phyloP scores from a whole-genome alignment of 768 basidiomycete genomes.

The Suillus subaureus region DNA sequence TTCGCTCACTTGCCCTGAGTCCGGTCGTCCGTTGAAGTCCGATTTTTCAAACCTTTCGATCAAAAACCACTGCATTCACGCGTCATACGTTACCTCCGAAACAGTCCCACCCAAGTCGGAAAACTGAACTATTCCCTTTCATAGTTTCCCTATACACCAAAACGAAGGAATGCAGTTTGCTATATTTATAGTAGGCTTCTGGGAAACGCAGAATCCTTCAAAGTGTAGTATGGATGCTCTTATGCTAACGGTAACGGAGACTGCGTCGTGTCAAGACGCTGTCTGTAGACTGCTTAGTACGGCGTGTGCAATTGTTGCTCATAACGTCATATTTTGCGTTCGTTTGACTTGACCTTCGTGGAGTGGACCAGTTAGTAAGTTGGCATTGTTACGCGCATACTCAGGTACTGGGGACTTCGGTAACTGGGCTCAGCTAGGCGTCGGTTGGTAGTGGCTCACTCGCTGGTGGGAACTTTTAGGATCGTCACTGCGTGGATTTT shows the following conservation, averaged over 20 bases:
- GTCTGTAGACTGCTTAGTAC: too few species aligned
- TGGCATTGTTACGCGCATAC: not conserved
- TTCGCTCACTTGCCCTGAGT: not conserved
- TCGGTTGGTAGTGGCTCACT: not conserved
- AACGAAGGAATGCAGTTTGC: not conserved
- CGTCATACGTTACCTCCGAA: not conserved
- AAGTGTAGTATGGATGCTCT: not conserved
- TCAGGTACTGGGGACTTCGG: not conserved
- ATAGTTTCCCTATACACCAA: not conserved
- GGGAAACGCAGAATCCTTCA: not conserved
- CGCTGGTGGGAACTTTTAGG: not conserved
- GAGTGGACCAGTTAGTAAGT: not conserved
- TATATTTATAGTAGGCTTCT: not conserved
- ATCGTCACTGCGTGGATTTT: too few species aligned
- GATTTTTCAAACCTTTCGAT: not conserved
- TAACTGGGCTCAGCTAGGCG: not conserved
- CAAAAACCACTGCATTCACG: not conserved
- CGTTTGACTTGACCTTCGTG: not conserved
- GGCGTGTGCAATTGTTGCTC: too few species aligned
- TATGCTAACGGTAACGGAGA: not conserved
- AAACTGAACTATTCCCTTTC: not conserved
- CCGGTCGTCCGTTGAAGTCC: not conserved
- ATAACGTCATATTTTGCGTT: not conserved
- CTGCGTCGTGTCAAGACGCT: not conserved
- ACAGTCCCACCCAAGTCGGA: not conserved